Evolutionary conservation across 352 stramenopile genomes (phyloP).

Genomic region (Phytophthora brassicae): DNA sequence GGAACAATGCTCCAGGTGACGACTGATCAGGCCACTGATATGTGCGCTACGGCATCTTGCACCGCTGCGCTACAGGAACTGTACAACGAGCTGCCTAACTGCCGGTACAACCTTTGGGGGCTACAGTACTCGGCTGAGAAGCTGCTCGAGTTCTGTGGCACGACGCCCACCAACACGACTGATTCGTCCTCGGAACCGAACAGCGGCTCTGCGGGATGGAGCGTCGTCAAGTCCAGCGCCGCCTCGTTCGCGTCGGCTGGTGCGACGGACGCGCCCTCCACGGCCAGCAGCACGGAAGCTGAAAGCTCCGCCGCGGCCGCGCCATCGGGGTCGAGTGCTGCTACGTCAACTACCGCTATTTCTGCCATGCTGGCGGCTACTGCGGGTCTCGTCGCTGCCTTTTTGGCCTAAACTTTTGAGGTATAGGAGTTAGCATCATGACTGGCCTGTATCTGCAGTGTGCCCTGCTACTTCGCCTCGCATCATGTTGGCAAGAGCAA

Average conservation of each 20-base stretch:
- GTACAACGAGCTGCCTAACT: slow-evolving; percentile 63
- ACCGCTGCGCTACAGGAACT: slow-evolving; percentile 54
- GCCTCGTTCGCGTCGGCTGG: slow-evolving; percentile 42
- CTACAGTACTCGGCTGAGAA: slow-evolving; percentile 43
- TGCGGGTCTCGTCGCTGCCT: slow-evolving; percentile 30
- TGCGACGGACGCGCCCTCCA: slow-evolving; percentile 35
- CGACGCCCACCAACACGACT: slow-evolving; percentile 39
- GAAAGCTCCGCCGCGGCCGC: slow-evolving; percentile 20
- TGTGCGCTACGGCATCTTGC: slow-evolving; percentile 53
- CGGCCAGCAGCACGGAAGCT: slow-evolving; percentile 16
- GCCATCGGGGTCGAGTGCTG: slow-evolving; percentile 19
- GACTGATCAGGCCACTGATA: slow-evolving; percentile 32
- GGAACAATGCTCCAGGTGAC: slow-evolving; percentile 54
- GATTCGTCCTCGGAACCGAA: slow-evolving; percentile 13
- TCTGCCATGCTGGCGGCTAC: slow-evolving; percentile 27
- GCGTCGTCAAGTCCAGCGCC: slow-evolving; percentile 17
- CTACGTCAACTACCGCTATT: slow-evolving; percentile 10
- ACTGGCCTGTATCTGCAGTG: neutral
- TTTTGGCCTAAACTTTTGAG: slow-evolving; percentile 24
- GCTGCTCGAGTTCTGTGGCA: slow-evolving; percentile 53
- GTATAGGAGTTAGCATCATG: neutral
- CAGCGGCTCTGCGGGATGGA: slow-evolving; percentile 30
- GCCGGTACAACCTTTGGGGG: slow-evolving; percentile 54
- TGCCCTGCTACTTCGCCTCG: slow-evolving; percentile 12
- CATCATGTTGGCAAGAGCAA: slow-evolving; percentile 7